Evolutionary conservation across 352 stramenopile genomes (phyloP).

Genomic region (Pythium myriotylum): DNA sequence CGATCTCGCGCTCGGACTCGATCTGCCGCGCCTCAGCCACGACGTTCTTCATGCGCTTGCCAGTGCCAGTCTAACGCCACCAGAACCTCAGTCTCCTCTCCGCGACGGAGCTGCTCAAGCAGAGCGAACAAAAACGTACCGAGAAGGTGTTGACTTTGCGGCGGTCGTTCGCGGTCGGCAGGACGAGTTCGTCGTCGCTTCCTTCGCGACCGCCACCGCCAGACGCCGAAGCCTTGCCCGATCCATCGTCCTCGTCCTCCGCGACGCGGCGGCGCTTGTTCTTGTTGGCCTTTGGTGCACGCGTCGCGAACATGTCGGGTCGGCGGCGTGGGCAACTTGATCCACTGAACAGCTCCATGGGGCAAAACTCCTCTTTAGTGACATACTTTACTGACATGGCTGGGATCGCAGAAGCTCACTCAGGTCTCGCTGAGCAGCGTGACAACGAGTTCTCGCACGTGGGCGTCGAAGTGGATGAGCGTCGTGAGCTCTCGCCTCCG

Average conservation of each 20-base stretch:
- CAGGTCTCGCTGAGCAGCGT: constrained; percentile 4
- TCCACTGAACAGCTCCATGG: not conserved
- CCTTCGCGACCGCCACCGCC: constrained; percentile 4
- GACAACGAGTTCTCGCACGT: constrained; percentile 9
- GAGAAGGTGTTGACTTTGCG: constrained; percentile 69
- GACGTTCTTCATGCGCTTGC: constrained; percentile 64
- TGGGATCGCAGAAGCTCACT: constrained; percentile 1
- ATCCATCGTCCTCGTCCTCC: constrained; percentile 26
- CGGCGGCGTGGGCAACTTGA: not conserved
- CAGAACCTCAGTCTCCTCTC: not conserved
- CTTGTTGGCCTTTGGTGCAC: constrained; percentile 44
- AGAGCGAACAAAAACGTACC: constrained; percentile 26
- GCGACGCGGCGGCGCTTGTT: constrained; percentile 49
- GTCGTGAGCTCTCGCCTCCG: constrained; percentile 10
- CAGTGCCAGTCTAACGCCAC: constrained; percentile 43
- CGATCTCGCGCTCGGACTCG: constrained; percentile 74
- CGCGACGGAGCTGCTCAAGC: no score
- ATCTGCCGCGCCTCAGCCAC: constrained; percentile 53
- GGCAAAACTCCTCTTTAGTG: not conserved
- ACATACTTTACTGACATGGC: not conserved
- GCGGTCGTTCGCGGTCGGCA: constrained; percentile 27
- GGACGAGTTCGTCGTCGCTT: constrained; percentile 29
- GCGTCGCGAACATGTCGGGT: constrained; percentile 42
- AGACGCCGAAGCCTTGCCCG: no score
- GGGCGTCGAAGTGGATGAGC: constrained; percentile 21